Evolutionary conservation across 2,329 filamentous ascomycete genomes (phyloP).

Genomic region (Fusarium protoensiforme): DNA sequence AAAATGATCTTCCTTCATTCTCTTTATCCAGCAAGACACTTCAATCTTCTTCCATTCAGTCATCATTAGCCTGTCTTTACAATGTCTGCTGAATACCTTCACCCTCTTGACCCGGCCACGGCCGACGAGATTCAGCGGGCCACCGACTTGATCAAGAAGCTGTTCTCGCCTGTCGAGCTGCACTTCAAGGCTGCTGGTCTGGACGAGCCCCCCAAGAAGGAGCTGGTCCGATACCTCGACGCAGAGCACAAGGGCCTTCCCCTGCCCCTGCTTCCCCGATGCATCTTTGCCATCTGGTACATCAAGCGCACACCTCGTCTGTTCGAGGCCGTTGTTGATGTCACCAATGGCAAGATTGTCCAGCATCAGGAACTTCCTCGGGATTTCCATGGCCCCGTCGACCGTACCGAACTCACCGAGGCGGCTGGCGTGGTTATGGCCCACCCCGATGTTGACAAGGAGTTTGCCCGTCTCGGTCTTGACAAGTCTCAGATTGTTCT

Average conservation of each 20-base stretch:
- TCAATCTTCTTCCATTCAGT: background rate
- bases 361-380: slow-evolving; percentile 19
- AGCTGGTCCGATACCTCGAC: slow-evolving; percentile 4
- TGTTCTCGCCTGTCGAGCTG: slow-evolving; percentile 8
- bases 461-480: slow-evolving; percentile 8
- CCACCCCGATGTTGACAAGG: slow-evolving; percentile 7
- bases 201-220: slow-evolving; percentile 18
- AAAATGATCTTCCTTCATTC: background rate
- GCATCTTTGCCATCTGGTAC: slow-evolving; percentile 22
- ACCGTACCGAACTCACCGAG: slow-evolving; percentile 13
- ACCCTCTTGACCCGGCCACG: slow-evolving; percentile 23
- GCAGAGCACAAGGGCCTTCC: slow-evolving; percentile 12
- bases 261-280: slow-evolving; percentile 7
- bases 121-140: slow-evolving; percentile 15
- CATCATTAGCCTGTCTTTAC: background rate
- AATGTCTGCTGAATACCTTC: slow-evolving; percentile 12
- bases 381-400: slow-evolving; percentile 23
- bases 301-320: slow-evolving; percentile 18
- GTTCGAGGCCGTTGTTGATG: slow-evolving; percentile 23
- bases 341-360: slow-evolving; percentile 8
- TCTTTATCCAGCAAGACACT: background rate
- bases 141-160: slow-evolving; percentile 14
- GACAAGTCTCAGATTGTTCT: slow-evolving; percentile 13
- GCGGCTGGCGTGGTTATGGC: slow-evolving; percentile 9
- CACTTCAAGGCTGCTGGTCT: slow-evolving; percentile 26